A percentile compares a stretch with the other conserved stretches of the same genome.
Evolutionary conservation across 2,329 filamentous ascomycete species (phyloP).

Genomic region (Pseudogymnoascus sp.): DNA sequence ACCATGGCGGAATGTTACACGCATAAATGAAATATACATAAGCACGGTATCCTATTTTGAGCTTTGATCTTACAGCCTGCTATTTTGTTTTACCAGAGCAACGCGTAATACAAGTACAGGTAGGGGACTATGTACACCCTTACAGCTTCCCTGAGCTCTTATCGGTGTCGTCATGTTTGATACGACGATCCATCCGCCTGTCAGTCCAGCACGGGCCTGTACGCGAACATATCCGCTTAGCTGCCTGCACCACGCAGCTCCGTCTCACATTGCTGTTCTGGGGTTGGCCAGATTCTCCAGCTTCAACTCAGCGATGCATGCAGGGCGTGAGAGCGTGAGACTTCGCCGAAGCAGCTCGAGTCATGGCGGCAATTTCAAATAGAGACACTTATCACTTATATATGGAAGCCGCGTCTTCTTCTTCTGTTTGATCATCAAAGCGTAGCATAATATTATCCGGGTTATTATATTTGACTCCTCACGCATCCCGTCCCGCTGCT

Average conservation of each 20-base stretch:
- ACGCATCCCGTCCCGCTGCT: neutral
- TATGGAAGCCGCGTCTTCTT: neutral
- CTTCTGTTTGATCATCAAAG: neutral
- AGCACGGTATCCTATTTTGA: neutral
- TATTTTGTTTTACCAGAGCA: neutral
- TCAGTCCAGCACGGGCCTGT: slow-evolving; percentile 1
- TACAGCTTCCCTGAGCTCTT: slow-evolving; percentile 1
- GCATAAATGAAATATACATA: neutral
- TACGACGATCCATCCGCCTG: neutral
- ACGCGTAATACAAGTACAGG: neutral
- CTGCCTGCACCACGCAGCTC: neutral
- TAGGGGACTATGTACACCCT: neutral
- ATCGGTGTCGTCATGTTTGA: slow-evolving; percentile 1
- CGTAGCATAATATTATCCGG: slow-evolving; percentile 7
- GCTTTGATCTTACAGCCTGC: neutral
- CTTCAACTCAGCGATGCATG: slow-evolving; percentile 2
- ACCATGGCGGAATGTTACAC: neutral
- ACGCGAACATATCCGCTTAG: neutral
- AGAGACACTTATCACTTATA: neutral
- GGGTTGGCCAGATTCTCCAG: neutral
- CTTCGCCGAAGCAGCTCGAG: neutral
- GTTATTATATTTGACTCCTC: slow-evolving; percentile 6
- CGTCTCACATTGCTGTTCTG: slow-evolving; percentile 7
- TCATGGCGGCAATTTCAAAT: neutral
- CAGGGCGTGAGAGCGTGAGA: neutral